Evolutionary conservation across 495 filamentous ascomycete species (phyloP).

Genomic region (Podospora tetraspora): DNA sequence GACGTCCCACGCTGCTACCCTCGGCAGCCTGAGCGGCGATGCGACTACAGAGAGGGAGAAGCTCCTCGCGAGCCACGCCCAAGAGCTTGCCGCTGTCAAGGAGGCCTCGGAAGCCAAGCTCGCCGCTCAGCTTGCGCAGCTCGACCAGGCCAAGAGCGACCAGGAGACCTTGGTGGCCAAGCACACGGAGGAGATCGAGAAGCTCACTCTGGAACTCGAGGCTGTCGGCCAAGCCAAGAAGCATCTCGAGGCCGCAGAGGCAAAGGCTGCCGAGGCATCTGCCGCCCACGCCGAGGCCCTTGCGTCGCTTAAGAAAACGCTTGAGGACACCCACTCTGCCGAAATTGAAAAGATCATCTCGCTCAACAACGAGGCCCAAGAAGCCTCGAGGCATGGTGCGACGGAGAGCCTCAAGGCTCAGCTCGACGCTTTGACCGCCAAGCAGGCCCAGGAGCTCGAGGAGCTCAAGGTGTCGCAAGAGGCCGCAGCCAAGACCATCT

Average conservation of each 20-base stretch:
- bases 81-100: constrained; percentile 31
- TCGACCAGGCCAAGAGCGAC: constrained; percentile 24
- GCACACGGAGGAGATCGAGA: constrained; percentile 29
- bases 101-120: constrained; percentile 25
- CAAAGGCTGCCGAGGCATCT: constrained; percentile 38
- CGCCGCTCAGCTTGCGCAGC: constrained; percentile 22
- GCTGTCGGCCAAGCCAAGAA: constrained; percentile 27
- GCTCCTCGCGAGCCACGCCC: constrained; percentile 29
- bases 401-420: constrained; percentile 28
- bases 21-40: constrained; percentile 16
- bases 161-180: constrained; percentile 12
- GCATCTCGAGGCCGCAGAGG: constrained; percentile 34
- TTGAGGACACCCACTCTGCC: constrained; percentile 40
- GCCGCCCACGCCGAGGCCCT: constrained; percentile 34
- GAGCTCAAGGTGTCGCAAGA: constrained; percentile 39
- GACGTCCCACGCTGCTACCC: constrained; percentile 29
- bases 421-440: constrained; percentile 37
- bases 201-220: constrained; percentile 35
- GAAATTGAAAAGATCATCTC: constrained; percentile 47
- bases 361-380: constrained; percentile 39
- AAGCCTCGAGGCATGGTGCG: constrained; percentile 34
- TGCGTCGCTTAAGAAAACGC: constrained; percentile 38
- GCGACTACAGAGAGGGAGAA: constrained; percentile 29
- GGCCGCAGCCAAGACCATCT: constrained; percentile 8
- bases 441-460: constrained; percentile 39